Evolutionary conservation across 768 basidiomycete species (phyloP), one percentile per base, ranked within the genome.

Genomic region (Collybia sp.): DNA sequence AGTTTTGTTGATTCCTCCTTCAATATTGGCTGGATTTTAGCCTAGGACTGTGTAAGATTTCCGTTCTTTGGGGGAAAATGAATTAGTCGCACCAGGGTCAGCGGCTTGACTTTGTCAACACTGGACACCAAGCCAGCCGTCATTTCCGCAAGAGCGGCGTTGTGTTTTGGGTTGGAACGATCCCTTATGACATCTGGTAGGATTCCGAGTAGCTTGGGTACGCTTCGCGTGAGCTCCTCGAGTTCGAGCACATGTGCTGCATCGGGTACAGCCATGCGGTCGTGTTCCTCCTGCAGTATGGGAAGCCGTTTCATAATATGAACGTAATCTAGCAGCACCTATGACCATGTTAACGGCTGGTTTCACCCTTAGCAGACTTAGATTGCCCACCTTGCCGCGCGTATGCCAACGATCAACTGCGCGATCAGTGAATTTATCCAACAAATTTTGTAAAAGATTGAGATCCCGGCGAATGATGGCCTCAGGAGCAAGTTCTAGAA

Each of bases 401-500:
- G 80, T 73, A 55, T 84, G 75, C 94, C 94, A 96, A 8, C 81
- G 81, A 36, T 80, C 79, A 9, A 94, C 75, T 2, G 69, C 60
- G 33, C 72, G 71, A 10, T 73, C 76, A 17, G 69, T 70, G 53
- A 98, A 82, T 8, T 73, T 73, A 42, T 67, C 70, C 53, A 97
- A 89, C 17, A 97, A 61, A n/a, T 73, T 72, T 31, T 71, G 69
- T 17, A 96, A 65, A 11, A 95, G 70, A 2, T 74, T 77, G 6
- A 70, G 55, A 57, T 88, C 85, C 36, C 73, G 73, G 8, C 82
- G 71, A 25, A 97, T 73, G 45, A 96, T 72, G 0, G 86, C 90
- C 52, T 97, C 95, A 1, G 92, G 89, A 5, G 88, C 90, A 6
- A 99, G 77, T 49, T 93, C 84, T n/a, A 73, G 64, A 25, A 94